A percentile compares a stretch with the other conserved stretches of the same genome.
These are phyloP conservation scores for Fagopyrum homotropicum DNA, from an alignment of 148 eudicot species.

Conservation along the genomic window DNA sequence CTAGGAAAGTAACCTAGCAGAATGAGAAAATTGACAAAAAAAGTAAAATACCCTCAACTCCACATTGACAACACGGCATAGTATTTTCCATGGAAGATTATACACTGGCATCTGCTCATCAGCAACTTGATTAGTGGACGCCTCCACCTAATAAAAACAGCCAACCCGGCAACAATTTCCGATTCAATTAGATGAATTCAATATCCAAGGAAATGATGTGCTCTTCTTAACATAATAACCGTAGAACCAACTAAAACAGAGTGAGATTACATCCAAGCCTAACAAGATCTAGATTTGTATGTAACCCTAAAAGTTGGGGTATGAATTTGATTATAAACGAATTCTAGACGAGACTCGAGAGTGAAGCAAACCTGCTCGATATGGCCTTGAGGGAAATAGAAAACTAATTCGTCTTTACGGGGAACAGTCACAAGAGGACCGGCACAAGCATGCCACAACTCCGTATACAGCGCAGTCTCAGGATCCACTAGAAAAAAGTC, in stretches of 20 bases:
- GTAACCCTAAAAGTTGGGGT: not conserved
- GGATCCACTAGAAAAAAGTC: slow-evolving; percentile 46
- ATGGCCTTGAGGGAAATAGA: slow-evolving; percentile 96
- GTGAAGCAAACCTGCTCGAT: slow-evolving; percentile 72
- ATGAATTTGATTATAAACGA: not conserved
- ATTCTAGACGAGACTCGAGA: not conserved
- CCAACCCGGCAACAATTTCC: not conserved
- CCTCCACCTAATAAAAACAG: slow-evolving; percentile 59
- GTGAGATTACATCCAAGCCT: not conserved
- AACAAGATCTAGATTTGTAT: not conserved
- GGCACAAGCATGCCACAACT: slow-evolving; percentile 94
- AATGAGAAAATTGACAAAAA: not conserved
- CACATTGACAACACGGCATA: slow-evolving; percentile 73
- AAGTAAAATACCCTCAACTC: slow-evolving; percentile 49
- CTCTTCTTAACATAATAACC: not conserved
- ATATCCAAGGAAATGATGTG: not conserved
- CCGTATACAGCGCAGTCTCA: slow-evolving; percentile 69
- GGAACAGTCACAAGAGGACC: slow-evolving; percentile 97
- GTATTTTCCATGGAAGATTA: slow-evolving; percentile 82
- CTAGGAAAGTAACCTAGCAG: too few relatives aligned
- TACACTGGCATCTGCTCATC: slow-evolving; percentile 91
- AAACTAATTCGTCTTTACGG: slow-evolving; percentile 58
- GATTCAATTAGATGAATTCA: slow-evolving; percentile 1
- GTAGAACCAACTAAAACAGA: not conserved
- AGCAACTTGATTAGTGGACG: slow-evolving; percentile 83